Base-by-base conservation (phyloP, 2,329 filamentous ascomycete species). In the Fusarium decemcellulare region DNA sequence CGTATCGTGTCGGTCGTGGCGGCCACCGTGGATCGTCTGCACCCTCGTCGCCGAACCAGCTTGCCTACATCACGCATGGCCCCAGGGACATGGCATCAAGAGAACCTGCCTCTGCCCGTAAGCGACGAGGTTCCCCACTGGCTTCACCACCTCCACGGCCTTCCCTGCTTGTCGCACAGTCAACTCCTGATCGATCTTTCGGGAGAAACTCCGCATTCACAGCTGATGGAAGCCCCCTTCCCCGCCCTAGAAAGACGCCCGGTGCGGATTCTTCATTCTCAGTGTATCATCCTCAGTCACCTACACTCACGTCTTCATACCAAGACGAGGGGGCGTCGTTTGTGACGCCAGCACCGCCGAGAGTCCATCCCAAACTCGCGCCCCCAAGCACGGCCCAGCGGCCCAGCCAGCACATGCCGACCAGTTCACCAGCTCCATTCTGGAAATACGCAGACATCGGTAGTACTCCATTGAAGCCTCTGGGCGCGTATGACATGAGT, bases 331-430 rank as follows among this genome's bases (percentile, higher is more conserved):
- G 83, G 50, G 80, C 82, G 15, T 88, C 89, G 1, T 90, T 91
- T 68, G 86, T 93, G 48, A 94, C 92, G 2, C 92, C 92, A 1
- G 91, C 92, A 9, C 92, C 93, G 8, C 90, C 90, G 46, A 88
- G 91, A 53, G 90, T 93, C 64, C 89, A 93, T 66, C 93, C 93
- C 32, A 89, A 88, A 71, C 86, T 95, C 42, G 92, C 91, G 1
- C 93, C 93, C 32, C 93, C 93, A 0, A 94, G 92, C 74, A 95
- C 93, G 7, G 90, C 92, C 6, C 92, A 95, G 76, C 86, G 93
- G 59, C 93, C 93, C 10, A 95, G 92, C 76, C 92, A 94, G 75
- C 93, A 94, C 78, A 94, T 95, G 88, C 92, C 93, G 36, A 94
- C 93, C 47, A 94, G 91, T 72, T 94, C 92, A 34, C 93, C 93